Evolutionary conservation across 2,329 filamentous ascomycete species (phyloP), one percentile per base, ranked within the genome.

Genomic region (Zasmidium angulare): DNA sequence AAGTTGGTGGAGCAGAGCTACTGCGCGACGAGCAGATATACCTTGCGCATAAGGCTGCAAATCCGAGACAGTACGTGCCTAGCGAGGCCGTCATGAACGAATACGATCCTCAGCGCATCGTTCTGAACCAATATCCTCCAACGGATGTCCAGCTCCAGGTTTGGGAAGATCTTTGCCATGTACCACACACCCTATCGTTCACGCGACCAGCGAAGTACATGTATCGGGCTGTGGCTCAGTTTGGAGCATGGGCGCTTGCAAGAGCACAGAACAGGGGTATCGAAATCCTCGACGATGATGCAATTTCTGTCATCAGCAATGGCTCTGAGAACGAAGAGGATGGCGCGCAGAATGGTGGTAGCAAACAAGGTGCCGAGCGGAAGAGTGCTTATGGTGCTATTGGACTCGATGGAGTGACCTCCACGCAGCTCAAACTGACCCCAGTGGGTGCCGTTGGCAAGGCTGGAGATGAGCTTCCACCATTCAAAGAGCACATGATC

Each of bases 121-220:
- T 74, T 12, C 69, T 95, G 17, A 78, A 81, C 36, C 86, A 82
- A 62, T 96, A 91, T 74, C 85, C 86, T 58, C 90, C 92, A 0
- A 99, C 95, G 0, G 86, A 96, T 67, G 93, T 98, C 0, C 92
- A 97, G 72, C 82, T 99, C 1, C 95, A 98, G 72, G 88, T 98
- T 1, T 98, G 93, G 93, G 93, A 98, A 59, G 90, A 96, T 68
- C 79, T 98, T 2, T 98, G 95, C 69, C 93, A 98, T 71, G 93
- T 96, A 4, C 88, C 89, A 0, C 91, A 93, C 0, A 97, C 93
- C 0, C 81, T 98, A n/a, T 96, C 91, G 68, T 98, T 96, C 73
- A 98, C 93, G 0, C 84, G 88, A n/a, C 95, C 95, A 0, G 95
- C 93, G 49, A 98, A 98, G 74, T 90, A 89, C 76, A 97, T 98